Conservation (phyloP, 495 filamentous ascomycete genomes). For the Neurospora sp. region DNA sequence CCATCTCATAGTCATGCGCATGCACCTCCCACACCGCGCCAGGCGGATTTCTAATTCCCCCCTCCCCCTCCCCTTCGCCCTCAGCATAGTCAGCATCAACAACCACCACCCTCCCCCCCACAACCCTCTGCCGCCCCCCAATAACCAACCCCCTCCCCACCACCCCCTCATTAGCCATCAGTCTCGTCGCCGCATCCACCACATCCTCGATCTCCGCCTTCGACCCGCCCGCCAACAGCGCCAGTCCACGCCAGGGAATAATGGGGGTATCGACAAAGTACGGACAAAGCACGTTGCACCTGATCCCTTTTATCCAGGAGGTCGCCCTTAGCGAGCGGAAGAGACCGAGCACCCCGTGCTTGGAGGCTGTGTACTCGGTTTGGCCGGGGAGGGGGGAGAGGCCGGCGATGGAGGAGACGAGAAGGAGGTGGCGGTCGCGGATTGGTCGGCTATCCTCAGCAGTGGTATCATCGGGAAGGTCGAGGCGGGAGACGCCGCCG, state of each 20-base stretch:
- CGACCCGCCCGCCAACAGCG: slow-evolving; percentile 44
- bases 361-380: slow-evolving; percentile 47
- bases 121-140: slow-evolving; percentile 39
- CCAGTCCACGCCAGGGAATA: slow-evolving; percentile 25
- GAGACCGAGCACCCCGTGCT: slow-evolving; percentile 55
- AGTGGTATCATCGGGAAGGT: no score
- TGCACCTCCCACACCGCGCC: slow-evolving; percentile 43
- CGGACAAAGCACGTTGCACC: slow-evolving; percentile 51
- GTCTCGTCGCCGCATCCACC: slow-evolving; percentile 26
- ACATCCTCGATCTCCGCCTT: slow-evolving; percentile 42
- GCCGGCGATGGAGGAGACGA: slow-evolving; percentile 47
- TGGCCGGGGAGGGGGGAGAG: slow-evolving; percentile 35
- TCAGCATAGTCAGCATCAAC: background rate
- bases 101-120: slow-evolving; percentile 6
- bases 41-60: background rate
- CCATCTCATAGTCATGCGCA: slow-evolving; percentile 46
- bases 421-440: slow-evolving; percentile 40
- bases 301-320: slow-evolving; percentile 35
- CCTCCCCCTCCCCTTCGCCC: background rate
- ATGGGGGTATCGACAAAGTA: slow-evolving; percentile 62
- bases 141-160: slow-evolving; percentile 42
- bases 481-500: slow-evolving; percentile 5
- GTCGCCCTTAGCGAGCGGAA: slow-evolving; percentile 46
- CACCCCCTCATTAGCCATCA: slow-evolving; percentile 39
- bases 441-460: background rate